Evolutionary conservation across 2,329 filamentous ascomycete species (phyloP), one percentile per base, ranked within the genome.

Genomic region (Pyrenochaeta sp.): DNA sequence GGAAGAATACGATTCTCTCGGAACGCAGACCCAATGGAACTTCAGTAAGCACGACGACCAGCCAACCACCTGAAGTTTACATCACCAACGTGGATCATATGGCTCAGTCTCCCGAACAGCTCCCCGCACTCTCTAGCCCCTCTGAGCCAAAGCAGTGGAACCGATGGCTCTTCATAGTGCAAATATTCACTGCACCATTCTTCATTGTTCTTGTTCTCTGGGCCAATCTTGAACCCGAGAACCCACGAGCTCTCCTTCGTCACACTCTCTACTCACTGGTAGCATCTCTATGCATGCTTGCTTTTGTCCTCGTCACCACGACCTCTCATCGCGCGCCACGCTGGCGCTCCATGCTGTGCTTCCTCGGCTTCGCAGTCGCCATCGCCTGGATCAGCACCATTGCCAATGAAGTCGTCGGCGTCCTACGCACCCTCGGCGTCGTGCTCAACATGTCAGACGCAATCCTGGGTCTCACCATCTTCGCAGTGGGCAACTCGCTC

Each of bases 311-410:
- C 3, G 48, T 84, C 3, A 85, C 85, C 14, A 95, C 92, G 0
- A 82, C 81, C 1, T 79, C 86, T 6, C 77, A 83, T 35, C 81
- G 79, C 22, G 85, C 86, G 20, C 88, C 89, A 0, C 83, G 80
- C 51, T 89, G 89, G 70, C 87, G 92, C 46, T 87, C 86, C 35
- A 65, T 93, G 17, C 79, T 97, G 31, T 96, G 91, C 65, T 90
- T 96, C 62, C 76, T 95, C 23, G 94, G 95, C 6, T 99, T 99
- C 65, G 77, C 88, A 7, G 95, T 97, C 45, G 86, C 88, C 50
- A 94, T 97, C 44, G 88, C 90, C 17, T 99, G 95, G 94, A 96
- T 97, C 59, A 94, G 90, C 26, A 94, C 90, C 1, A 91, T 99
- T 58, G 93, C 94, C 2, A 90, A 90, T 23, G 93, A 99, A 75